Evolutionary conservation across 805 yeast genomes (phyloP).

Genomic region (Yamadazyma laniorum): DNA sequence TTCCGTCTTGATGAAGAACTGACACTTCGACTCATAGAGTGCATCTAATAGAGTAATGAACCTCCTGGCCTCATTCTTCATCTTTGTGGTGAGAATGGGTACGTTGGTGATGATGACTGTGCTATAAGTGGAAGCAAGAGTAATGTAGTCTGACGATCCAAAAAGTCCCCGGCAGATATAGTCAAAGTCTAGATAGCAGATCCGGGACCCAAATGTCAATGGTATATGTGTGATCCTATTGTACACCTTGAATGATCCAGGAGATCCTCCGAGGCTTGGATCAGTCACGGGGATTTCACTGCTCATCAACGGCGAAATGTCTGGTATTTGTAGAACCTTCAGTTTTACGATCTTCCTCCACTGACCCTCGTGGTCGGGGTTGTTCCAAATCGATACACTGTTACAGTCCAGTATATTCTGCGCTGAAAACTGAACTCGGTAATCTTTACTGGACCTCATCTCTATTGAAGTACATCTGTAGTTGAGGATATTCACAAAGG

Average conservation of each 20-base stretch:
- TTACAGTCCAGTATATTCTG: conserved; percentile 22
- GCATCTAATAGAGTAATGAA: conserved; percentile 69
- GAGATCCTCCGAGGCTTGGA: conserved; percentile 14
- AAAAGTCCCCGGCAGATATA: conserved; percentile 55
- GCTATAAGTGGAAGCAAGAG: conserved; percentile 58
- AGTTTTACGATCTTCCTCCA: conserved; percentile 37
- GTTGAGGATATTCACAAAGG: conserved; percentile 56
- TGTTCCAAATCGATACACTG: conserved; percentile 29
- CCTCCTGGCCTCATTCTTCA: conserved; percentile 67
- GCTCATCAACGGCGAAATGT: conserved; percentile 9
- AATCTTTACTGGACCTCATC: conserved; percentile 59
- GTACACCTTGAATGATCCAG: conserved; percentile 47
- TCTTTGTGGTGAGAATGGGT: conserved; percentile 54
- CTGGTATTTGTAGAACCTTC: conserved; percentile 16
- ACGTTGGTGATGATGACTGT: conserved; percentile 59
- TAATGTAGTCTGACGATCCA: conserved; percentile 69
- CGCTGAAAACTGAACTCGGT: conserved; percentile 38
- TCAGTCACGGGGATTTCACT: conserved; percentile 11
- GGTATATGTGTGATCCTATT: conserved; percentile 54
- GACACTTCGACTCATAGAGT: conserved; percentile 64
- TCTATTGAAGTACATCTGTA: conserved; percentile 60
- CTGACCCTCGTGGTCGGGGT: conserved; percentile 20
- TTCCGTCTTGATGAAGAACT: conserved; percentile 52
- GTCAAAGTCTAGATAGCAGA: conserved; percentile 50
- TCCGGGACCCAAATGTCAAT: conserved; percentile 28